Percentiles rank a stretch among this genome's conserved stretches.
phyloP scores from a whole-genome alignment of 2,329 filamentous ascomycete genomes.

The Stagonosporopsis vannaccii region DNA sequence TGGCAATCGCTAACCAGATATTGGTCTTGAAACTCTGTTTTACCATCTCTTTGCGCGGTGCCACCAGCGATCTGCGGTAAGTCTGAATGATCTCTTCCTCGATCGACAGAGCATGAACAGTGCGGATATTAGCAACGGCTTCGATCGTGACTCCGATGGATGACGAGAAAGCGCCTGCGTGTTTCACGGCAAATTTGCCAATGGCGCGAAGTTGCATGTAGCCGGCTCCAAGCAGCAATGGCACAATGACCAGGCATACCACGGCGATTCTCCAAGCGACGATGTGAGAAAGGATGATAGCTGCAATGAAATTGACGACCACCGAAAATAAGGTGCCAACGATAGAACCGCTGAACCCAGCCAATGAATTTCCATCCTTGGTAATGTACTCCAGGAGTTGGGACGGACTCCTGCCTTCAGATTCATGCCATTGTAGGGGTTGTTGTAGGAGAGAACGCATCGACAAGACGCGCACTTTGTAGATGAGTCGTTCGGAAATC shows the following conservation, averaged over 20 bases:
- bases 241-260: constrained; percentile 73
- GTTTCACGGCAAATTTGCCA: constrained; percentile 64
- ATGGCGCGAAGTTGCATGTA: constrained; percentile 72
- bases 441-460: constrained; percentile 72
- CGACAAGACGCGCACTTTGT: constrained; percentile 68
- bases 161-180: constrained; percentile 59
- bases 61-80: constrained; percentile 55
- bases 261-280: constrained; percentile 79
- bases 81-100: constrained; percentile 58
- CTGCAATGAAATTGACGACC: constrained; percentile 70
- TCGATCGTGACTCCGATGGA: constrained; percentile 62
- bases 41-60: constrained; percentile 58
- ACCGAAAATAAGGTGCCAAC: constrained; percentile 74
- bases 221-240: constrained; percentile 72
- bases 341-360: constrained; percentile 73
- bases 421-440: constrained; percentile 75
- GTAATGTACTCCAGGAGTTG: constrained; percentile 72
- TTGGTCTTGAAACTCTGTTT: constrained; percentile 61
- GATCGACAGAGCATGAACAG: constrained; percentile 59
- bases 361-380: constrained; percentile 71
- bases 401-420: constrained; percentile 66
- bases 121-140: constrained; percentile 60
- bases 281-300: constrained; percentile 73
- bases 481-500: constrained; percentile 70
- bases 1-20: constrained; percentile 67